phyloP scores from a whole-genome alignment of 2,329 filamentous ascomycete species.

The Colletotrichum incanum region DNA sequence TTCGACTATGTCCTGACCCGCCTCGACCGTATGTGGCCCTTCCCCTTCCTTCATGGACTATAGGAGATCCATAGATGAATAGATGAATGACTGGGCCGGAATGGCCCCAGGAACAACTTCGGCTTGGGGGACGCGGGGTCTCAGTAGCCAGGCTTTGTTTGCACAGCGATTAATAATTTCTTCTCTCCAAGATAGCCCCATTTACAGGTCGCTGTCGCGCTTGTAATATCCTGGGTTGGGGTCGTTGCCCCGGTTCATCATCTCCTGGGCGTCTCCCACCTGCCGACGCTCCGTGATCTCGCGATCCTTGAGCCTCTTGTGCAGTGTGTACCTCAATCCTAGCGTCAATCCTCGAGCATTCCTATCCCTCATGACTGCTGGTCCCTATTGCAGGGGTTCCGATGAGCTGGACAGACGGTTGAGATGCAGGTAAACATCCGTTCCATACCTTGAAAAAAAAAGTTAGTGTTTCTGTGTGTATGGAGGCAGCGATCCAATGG shows the following conservation, averaged over 20 bases:
- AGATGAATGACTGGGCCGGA: neutral
- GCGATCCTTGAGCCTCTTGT: constrained; percentile 78
- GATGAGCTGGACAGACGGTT: constrained; percentile 96
- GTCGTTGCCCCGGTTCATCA: constrained; percentile 71
- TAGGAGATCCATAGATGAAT: neutral
- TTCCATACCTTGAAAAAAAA: constrained; percentile 82
- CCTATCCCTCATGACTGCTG: constrained; percentile 88
- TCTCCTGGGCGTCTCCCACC: constrained; percentile 88
- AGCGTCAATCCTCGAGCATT: constrained; percentile 76
- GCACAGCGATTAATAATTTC: constrained; percentile 17
- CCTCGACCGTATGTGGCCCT: neutral
- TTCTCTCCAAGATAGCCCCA: neutral
- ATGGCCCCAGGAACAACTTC: neutral
- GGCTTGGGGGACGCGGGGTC: neutral
- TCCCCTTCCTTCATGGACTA: neutral
- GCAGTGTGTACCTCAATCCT: constrained; percentile 70
- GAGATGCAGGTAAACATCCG: constrained; percentile 97
- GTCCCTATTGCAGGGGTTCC: constrained; percentile 95
- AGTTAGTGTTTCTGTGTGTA: constrained; percentile 35
- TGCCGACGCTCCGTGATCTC: constrained; percentile 91
- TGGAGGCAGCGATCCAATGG: neutral
- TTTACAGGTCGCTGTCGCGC: constrained; percentile 55
- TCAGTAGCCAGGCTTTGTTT: neutral
- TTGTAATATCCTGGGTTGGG: constrained; percentile 45
- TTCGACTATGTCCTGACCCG: constrained; percentile 5